Percentiles rank a stretch among this genome's conserved stretches.
Conservation (phyloP, 208 protist genomes). For the Crithidia brevicula region DNA sequence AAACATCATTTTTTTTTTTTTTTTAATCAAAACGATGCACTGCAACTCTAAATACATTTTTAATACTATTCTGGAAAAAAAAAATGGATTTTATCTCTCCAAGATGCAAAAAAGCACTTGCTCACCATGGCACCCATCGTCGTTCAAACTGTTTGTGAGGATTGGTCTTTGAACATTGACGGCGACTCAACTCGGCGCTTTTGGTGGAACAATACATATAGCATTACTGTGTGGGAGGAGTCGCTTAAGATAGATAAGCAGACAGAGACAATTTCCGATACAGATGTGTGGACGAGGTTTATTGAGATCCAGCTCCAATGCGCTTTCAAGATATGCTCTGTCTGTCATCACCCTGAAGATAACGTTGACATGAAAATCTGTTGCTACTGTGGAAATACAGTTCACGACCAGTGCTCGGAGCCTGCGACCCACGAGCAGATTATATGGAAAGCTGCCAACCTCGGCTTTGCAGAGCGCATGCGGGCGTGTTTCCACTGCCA, state of each 20-base stretch:
- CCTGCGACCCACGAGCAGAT: slow-evolving; percentile 50
- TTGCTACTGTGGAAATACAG: slow-evolving; percentile 73
- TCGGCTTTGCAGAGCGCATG: slow-evolving; percentile 41
- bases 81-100: too few relatives aligned
- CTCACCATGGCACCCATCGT: slow-evolving; percentile 28
- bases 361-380: slow-evolving; percentile 79
- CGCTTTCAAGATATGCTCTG: slow-evolving; percentile 71
- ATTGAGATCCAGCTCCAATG: slow-evolving; percentile 62
- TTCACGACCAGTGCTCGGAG: slow-evolving; percentile 65
- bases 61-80: too few relatives aligned
- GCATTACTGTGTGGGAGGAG: slow-evolving; percentile 70
- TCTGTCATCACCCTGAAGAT: slow-evolving; percentile 64
- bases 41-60: too few relatives aligned
- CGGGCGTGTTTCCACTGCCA: slow-evolving; percentile 69
- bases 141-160: slow-evolving; percentile 55
- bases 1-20: too few relatives aligned
- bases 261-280: slow-evolving; percentile 41
- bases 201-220: slow-evolving; percentile 85
- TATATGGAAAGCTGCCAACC: slow-evolving; percentile 71
- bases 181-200: slow-evolving; percentile 42
- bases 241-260: slow-evolving; percentile 42
- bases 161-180: slow-evolving; percentile 81
- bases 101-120: too few relatives aligned
- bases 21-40: too few relatives aligned
- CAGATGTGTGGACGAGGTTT: slow-evolving; percentile 67